Percentiles rank a stretch among this genome's conserved stretches.
Evolutionary conservation across 139 green algal genomes (phyloP).

Genomic region (Haematococcus sp.): DNA sequence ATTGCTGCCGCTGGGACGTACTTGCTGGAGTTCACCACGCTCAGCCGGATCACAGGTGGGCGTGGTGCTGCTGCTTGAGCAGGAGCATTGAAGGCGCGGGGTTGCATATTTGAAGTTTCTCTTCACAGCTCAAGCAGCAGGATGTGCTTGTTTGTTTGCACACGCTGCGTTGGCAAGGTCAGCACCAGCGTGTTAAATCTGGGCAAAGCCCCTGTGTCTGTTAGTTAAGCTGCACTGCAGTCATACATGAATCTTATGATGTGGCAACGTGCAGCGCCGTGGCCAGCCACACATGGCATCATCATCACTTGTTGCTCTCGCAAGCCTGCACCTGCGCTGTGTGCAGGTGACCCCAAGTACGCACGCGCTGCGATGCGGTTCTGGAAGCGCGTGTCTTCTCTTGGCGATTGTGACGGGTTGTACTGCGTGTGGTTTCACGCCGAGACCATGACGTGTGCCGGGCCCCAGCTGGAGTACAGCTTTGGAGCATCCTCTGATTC

Average conservation of each 20-base stretch:
- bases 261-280: too few relatives aligned
- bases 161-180: too few relatives aligned
- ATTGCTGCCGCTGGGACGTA: slow-evolving; percentile 7
- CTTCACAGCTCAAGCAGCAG: not conserved
- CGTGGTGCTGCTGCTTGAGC: not conserved
- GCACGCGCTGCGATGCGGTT: not conserved
- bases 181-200: too few relatives aligned
- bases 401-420: slow-evolving; percentile 7
- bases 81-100: too few relatives aligned
- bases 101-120: too few relatives aligned
- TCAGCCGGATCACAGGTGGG: slow-evolving; percentile 8
- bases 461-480: slow-evolving; percentile 9
- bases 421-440: slow-evolving; percentile 12
- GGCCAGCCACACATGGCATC: too few relatives aligned
- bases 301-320: too few relatives aligned
- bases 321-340: not conserved
- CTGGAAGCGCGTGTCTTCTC: not conserved
- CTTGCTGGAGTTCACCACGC: slow-evolving; percentile 3
- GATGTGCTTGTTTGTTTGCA: not conserved
- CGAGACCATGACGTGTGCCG: not conserved
- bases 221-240: too few relatives aligned
- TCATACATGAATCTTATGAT: too few relatives aligned
- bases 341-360: slow-evolving; percentile 9
- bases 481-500: slow-evolving; percentile 29
- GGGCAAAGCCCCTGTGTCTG: too few relatives aligned